These are phyloP conservation scores for Pilasporangium apinafurcum DNA, from an alignment of 352 stramenopile species.

Conservation along the genomic window DNA sequence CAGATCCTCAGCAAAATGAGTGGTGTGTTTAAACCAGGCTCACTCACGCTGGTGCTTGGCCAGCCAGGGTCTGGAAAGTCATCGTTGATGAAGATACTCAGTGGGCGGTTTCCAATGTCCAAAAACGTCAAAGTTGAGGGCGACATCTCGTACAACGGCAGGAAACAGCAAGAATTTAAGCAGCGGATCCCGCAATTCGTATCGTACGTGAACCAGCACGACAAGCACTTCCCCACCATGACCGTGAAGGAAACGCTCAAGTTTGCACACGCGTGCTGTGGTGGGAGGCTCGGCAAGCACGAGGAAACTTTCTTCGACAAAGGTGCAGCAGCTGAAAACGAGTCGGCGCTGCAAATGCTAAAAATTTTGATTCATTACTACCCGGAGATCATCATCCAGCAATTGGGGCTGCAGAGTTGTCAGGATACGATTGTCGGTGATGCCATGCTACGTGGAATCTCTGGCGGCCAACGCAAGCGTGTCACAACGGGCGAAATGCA, in stretches of 20 bases:
- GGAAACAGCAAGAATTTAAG: slow-evolving; percentile 4
- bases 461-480: slow-evolving; percentile 70
- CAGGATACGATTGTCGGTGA: slow-evolving; percentile 37
- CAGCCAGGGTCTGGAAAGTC: slow-evolving; percentile 17
- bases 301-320: slow-evolving; percentile 31
- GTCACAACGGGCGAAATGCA: slow-evolving; percentile 68
- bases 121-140: slow-evolving; percentile 14
- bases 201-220: slow-evolving; percentile 27
- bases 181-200: slow-evolving; percentile 17
- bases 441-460: slow-evolving; percentile 43
- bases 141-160: slow-evolving; percentile 18
- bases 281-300: slow-evolving; percentile 37
- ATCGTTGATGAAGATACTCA: slow-evolving; percentile 19
- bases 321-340: slow-evolving; percentile 13
- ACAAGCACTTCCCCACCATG: slow-evolving; percentile 29
- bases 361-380: slow-evolving; percentile 14
- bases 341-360: slow-evolving; percentile 6
- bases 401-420: slow-evolving; percentile 22
- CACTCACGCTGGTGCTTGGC: too few species aligned
- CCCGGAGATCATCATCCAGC: slow-evolving; percentile 11
- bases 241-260: too few species aligned
- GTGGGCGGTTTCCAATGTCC: slow-evolving; percentile 9
- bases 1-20: slow-evolving; percentile 13
- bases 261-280: too few species aligned
- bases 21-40: slow-evolving; percentile 17